Percentiles rank a stretch among this genome's conserved stretches.
These are phyloP conservation scores for Silene uniflora DNA, from an alignment of 148 eudicot genomes.

Conservation along the genomic window DNA sequence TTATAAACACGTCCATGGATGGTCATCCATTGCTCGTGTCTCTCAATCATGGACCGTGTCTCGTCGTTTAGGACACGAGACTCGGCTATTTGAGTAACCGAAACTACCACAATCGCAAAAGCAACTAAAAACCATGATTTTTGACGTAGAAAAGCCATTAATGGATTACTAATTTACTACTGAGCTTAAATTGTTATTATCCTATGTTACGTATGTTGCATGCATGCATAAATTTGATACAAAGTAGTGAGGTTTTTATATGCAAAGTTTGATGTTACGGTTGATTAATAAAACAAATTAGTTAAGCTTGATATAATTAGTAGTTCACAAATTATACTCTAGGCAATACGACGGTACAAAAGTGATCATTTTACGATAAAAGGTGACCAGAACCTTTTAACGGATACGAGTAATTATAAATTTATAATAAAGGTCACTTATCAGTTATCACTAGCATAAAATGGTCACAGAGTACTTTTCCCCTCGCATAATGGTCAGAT, in stretches of 20 bases:
- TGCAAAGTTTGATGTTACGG: conserved; percentile 27
- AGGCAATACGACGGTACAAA: too few relatives aligned
- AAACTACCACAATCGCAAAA: conserved; percentile 11
- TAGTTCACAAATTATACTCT: not conserved
- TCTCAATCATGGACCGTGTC: conserved; percentile 31
- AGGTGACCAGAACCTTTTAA: too few relatives aligned
- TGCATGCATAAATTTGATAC: conserved; percentile 18
- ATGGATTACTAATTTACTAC: not conserved
- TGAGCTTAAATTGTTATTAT: not conserved
- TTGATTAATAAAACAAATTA: not conserved
- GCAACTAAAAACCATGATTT: conserved; percentile 11
- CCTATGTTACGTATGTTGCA: conserved; percentile 1
- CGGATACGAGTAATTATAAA: too few relatives aligned
- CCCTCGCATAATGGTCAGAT: too few relatives aligned
- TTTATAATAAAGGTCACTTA: too few relatives aligned
- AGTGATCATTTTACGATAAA: too few relatives aligned
- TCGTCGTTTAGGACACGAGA: conserved; percentile 34
- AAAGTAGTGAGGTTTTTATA: conserved; percentile 19
- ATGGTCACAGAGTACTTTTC: too few relatives aligned
- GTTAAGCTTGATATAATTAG: not conserved
- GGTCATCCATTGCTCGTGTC: conserved; percentile 58
- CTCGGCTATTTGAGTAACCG: conserved; percentile 12
- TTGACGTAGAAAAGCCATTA: conserved; percentile 25
- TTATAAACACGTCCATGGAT: conserved; percentile 50
- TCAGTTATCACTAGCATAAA: too few relatives aligned